Evolutionary conservation across 106 monocot genomes (phyloP), one percentile per base, ranked within the genome.

Genomic region (Acorus gramineus): DNA sequence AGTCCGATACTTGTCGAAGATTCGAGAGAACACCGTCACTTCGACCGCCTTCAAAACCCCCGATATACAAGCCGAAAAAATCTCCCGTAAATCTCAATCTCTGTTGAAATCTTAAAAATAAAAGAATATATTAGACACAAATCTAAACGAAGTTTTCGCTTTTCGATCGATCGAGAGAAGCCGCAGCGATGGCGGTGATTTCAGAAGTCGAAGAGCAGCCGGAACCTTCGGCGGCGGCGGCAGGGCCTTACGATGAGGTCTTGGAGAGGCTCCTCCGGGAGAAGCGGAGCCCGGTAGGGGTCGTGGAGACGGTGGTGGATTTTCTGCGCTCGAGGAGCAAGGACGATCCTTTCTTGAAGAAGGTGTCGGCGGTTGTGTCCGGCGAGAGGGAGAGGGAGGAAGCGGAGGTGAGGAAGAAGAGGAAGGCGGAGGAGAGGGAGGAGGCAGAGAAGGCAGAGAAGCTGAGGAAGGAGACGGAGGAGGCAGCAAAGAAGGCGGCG

Each of bases 311-410:
- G 53, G 76, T 63, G 42, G n/a, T 74, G 14, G 75, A 76, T 42
- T 62, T 80, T 59, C 67, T 80, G 42, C 66, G 80, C 45, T 61
- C 71, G n/a, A 53, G 58, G 55, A 67, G 71, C 80, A 76, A 75
- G 66, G 70, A 71, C 8, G 57, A 56, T 2, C 53, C 75, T 9
- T 56, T 12, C 12, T 62, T 72, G 12, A 10, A 14, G 4, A 71
- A 75, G 7, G 63, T 80, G 61, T 56, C 57, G 66, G 59, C 59
- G 6, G 53, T 80, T 3, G 74, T 75, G 4, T 54, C 69, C 11
- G 70, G 61, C 7, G 66, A 45, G 57, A 57, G 66, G 42, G 48
- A 42, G 11, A n/a, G 12, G 8, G 57, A 59, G 10, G 53, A 12
- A 7, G 11, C 43, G 10, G 47, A 60, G 28, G 11, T 8, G 2